Conservation (phyloP, 2,329 filamentous ascomycete species). For the Hirsutella rhossiliensis region DNA sequence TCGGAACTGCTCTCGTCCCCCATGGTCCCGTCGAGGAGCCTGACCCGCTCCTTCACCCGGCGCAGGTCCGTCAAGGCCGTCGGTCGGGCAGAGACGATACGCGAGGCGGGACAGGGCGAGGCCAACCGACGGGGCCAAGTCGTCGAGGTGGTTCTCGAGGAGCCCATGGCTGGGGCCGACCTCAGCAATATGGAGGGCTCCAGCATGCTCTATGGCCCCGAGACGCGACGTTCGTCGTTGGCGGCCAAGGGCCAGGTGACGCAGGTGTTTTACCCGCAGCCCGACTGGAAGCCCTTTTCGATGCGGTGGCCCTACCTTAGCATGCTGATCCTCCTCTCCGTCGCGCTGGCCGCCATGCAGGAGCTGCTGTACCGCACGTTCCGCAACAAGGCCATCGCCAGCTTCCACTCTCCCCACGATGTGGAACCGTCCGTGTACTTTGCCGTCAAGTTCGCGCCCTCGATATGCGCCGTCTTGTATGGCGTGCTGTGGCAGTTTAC, state of each 20-base stretch:
- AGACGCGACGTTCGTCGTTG: constrained; percentile 14
- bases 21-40: background rate
- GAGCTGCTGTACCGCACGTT: constrained; percentile 45
- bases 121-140: constrained; percentile 48
- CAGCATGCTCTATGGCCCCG: constrained; percentile 12
- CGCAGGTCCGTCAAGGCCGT: constrained; percentile 12
- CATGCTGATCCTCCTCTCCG: constrained; percentile 39
- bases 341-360: constrained; percentile 36
- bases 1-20: constrained; percentile 30
- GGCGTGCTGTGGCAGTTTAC: constrained; percentile 55
- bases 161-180: constrained; percentile 25
- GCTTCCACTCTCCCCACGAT: constrained; percentile 36
- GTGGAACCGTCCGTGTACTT: constrained; percentile 44
- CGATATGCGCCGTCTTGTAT: constrained; percentile 46
- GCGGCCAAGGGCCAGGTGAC: constrained; percentile 22
- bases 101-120: constrained; percentile 40
- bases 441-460: constrained; percentile 51
- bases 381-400: constrained; percentile 28
- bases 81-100: constrained; percentile 28
- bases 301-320: constrained; percentile 52
- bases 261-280: constrained; percentile 47
- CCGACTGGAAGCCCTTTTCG: constrained; percentile 54
- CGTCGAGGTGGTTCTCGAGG: constrained; percentile 42
- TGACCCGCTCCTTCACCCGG: constrained; percentile 26
- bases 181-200: constrained; percentile 39